These are phyloP conservation scores for Aspergillus oerlinghausenensis DNA, from an alignment of 2,329 filamentous ascomycete genomes.

Conservation along the genomic window DNA sequence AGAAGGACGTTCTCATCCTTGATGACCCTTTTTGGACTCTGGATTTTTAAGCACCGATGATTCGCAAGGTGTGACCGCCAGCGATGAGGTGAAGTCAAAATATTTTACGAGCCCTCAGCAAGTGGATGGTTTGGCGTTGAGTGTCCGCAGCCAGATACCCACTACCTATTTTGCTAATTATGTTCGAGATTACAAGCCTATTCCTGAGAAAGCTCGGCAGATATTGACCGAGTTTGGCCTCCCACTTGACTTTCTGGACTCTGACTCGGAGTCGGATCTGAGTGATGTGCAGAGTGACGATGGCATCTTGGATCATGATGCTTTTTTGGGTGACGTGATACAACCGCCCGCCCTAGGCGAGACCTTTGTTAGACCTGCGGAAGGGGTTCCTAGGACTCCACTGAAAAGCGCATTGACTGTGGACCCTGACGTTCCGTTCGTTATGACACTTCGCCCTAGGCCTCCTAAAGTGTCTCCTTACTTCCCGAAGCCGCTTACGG, in stretches of 20 bases:
- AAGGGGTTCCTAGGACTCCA: conserved; percentile 4
- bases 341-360: background rate
- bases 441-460: conserved; percentile 15
- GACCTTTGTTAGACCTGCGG: background rate
- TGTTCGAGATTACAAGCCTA: background rate
- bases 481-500: conserved; percentile 32
- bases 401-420: conserved; percentile 3
- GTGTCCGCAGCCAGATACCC: background rate
- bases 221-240: conserved; percentile 13
- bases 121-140: background rate
- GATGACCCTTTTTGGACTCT: conserved; percentile 14
- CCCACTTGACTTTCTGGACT: conserved; percentile 19
- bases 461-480: conserved; percentile 39
- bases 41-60: conserved; percentile 39
- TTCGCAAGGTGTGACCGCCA: conserved; percentile 32
- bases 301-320: conserved; percentile 6
- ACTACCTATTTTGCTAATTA: background rate
- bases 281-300: conserved; percentile 33
- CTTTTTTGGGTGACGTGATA: background rate
- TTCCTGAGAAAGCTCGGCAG: conserved; percentile 12
- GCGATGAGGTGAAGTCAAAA: conserved; percentile 38
- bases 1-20: background rate
- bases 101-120: conserved; percentile 21
- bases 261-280: conserved; percentile 32
- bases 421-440: conserved; percentile 5